Evolutionary conservation across 441 rosid genomes (phyloP), one percentile per base, ranked within the genome.

Genomic region (Gossypium davidsonii): DNA sequence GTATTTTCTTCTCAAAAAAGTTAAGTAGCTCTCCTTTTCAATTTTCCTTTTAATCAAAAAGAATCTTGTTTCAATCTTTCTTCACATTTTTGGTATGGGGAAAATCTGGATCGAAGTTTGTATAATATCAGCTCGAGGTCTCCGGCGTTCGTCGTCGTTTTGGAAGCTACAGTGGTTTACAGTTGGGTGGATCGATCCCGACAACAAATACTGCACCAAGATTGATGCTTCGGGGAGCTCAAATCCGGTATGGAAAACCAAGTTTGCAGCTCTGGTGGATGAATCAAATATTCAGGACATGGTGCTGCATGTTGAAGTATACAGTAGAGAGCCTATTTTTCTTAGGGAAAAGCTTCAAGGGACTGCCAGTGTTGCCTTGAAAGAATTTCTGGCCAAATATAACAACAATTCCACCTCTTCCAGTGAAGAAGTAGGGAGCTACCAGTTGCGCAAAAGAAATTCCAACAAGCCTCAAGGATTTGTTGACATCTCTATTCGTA

Each of bases 141-240:
- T 94, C 14, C 83, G 89, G 9, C 88, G 85, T 25, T 75, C 89
- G 5, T 90, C 90, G 2, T 81, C 92, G 0, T 81, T 90, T 21
- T 89, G 91, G 90, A 94, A 90, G 84, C 89, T 86, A 63, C 97
- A 92, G 53, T 94, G 97, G 97, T 91, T 84, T 73, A 96, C 96
- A 0, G 92, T 92, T 42, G 97, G 97, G 1, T 94, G 98, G 98
- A 80, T 94, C 6, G 87, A 91, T 79, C 93, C 96, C 4, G 84
- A 83, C 82, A 83, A 88, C 83, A 91, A 90, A 81, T 94, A 94
- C 72, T 88, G 95, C 79, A 86, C 97, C 74, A 82, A 84, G 76
- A 82, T 94, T 6, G 90, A 90, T 79, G 84, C 81, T 71, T 83
- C 91, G 18, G 89, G 92, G 71, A 82, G 83, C 60, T 84, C 87